Base-by-base conservation (phyloP, 768 basidiomycete species). In the Nidularia pulvinata region DNA sequence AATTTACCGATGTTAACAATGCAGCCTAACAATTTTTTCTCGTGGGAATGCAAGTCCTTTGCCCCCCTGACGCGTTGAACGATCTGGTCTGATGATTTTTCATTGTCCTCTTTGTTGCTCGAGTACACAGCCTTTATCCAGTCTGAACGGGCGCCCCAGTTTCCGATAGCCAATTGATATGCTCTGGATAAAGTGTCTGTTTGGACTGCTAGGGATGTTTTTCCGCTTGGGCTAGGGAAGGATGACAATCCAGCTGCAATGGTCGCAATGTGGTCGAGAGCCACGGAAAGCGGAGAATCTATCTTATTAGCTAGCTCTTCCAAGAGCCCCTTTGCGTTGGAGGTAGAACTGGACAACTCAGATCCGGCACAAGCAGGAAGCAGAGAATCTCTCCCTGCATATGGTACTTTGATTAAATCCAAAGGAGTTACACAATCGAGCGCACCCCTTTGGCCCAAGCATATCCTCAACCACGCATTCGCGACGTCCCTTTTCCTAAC, bases 1-100 rank as follows among this genome's bases (percentile, higher is more conserved):
- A 42, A 42, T 49, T 43, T 37, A 56, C 57, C 53, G 50, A 19
- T 48, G 50, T 58, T 48, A 52, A 57, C 57, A 48, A 55, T 60
- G 44, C 48, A 56, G 19, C 34, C 37, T 36, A 60, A 49, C 9
- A 60, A 44, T 44, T 47, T 48, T 34, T 35, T 48, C 42, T 60
- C 54, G 46, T 56, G 46, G 32, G 48, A 39, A 33, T 49, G 48
- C 48, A 59, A 32, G 25, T 57, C 48, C 36, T 19, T 19, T 13
- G 34, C 33, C 22, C 50, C 49, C 50, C 44, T 54, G 45, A 55
- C 57, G 25, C 46, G 19, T 52, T 57, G 42, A 46, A 55, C 36
- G 39, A 46, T 55, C 36, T 33, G 19, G 42, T 55, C 52, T 36
- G 11, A 13, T 13, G 11, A 11, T 19, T 51, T 13, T 9, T 54